Conservation (phyloP, 2,329 filamentous ascomycete genomes). For the Neonectria faginata region DNA sequence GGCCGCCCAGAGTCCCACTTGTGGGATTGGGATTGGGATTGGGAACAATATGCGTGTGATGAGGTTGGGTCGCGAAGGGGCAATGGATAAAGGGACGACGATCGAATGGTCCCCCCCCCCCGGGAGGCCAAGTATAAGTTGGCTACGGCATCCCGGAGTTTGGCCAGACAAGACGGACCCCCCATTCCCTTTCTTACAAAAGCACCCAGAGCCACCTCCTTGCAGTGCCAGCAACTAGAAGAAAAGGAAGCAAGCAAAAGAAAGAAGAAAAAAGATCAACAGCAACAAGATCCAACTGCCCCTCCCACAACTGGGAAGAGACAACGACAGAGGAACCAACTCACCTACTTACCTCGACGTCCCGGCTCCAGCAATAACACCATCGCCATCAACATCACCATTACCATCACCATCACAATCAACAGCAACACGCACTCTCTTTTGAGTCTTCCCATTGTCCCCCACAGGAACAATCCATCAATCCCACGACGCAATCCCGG, state of each 20-base stretch:
- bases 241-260: background rate
- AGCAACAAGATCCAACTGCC: background rate
- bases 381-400: background rate
- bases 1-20: slow-evolving; percentile 47
- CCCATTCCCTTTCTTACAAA: slow-evolving; percentile 7
- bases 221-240: background rate
- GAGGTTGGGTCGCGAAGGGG: slow-evolving; percentile 18
- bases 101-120: slow-evolving; percentile 33
- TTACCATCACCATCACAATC: background rate
- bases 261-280: background rate
- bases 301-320: background rate
- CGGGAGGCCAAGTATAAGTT: slow-evolving; percentile 55
- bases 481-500: background rate
- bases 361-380: background rate
- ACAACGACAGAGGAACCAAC: slow-evolving; percentile 1
- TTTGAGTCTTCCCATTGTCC: background rate
- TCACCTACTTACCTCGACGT: background rate
- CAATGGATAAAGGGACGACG: slow-evolving; percentile 43
- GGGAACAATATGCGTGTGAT: background rate
- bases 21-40: slow-evolving; percentile 11
- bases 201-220: slow-evolving; percentile 1
- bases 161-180: background rate
- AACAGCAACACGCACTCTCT: background rate
- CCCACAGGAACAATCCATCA: background rate
- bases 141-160: slow-evolving; percentile 44